phyloP scores from a whole-genome alignment of 139 green algal species.

The Tetradesmus obliquus region DNA sequence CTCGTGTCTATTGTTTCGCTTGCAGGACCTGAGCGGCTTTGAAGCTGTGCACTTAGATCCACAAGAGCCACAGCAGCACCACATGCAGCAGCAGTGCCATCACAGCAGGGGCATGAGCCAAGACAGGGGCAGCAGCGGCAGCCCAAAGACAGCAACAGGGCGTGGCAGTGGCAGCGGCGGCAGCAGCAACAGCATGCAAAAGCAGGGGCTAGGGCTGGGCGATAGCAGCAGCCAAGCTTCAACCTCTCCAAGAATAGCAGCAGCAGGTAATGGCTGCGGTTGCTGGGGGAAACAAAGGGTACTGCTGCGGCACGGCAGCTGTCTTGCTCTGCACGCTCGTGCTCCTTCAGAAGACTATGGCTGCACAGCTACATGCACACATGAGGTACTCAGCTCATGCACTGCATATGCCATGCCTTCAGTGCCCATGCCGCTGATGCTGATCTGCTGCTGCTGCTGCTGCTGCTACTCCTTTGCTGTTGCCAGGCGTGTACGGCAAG shows the following conservation, averaged over 20 bases:
- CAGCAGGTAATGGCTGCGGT: not conserved
- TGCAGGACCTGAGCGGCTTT: constrained; percentile 43
- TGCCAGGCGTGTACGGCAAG: not conserved
- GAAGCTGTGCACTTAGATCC: constrained; percentile 1
- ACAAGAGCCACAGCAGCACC: not conserved
- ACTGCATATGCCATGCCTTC: not conserved
- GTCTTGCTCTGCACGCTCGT: too few relatives aligned
- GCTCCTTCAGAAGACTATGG: too few relatives aligned
- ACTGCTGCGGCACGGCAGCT: too few relatives aligned
- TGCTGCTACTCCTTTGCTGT: not conserved
- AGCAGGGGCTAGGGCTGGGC: not conserved
- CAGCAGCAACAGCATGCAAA: not conserved
- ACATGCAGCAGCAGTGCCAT: not conserved
- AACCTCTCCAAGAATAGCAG: constrained; percentile 26
- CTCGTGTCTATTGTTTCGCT: not conserved
- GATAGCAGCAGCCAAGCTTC: constrained; percentile 9
- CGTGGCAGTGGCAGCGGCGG: constrained; percentile 4
- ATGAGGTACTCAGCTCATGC: too few relatives aligned
- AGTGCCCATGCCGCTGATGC: not conserved
- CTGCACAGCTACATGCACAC: too few relatives aligned
- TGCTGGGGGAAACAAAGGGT: not conserved
- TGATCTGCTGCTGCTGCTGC: not conserved
- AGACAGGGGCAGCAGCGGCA: not conserved
- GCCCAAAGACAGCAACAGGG: not conserved
- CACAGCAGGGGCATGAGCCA: not conserved